Evolutionary conservation across 441 rosid genomes (phyloP).

Genomic region (Erysimum cheiri): DNA sequence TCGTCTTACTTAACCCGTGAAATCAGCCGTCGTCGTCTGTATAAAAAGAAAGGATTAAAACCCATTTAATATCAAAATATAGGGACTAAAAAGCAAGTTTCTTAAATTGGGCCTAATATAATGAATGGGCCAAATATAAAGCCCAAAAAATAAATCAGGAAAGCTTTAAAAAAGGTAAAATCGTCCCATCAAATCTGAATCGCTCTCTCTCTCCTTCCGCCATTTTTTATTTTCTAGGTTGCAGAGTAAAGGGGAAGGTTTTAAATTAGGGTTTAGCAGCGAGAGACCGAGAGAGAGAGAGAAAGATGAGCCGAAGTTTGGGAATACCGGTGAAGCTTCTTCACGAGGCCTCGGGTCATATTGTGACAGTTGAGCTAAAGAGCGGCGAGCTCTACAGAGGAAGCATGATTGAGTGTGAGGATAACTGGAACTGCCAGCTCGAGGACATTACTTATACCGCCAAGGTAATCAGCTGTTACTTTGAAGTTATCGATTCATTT

Average conservation of each 20-base stretch:
- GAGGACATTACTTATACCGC: conserved; percentile 93
- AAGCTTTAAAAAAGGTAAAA: not conserved
- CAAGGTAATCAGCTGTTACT: conserved; percentile 50
- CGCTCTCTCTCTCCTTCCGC: conserved; percentile 30
- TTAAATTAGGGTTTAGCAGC: conserved; percentile 55
- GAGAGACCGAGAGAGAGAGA: conserved; percentile 37
- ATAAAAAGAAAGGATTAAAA: not conserved
- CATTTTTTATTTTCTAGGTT: conserved; percentile 28
- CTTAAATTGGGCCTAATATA: not conserved
- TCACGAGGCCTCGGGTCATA: conserved; percentile 95
- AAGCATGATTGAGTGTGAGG: conserved; percentile 97
- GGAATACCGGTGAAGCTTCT: conserved; percentile 97
- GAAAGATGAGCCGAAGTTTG: conserved; percentile 89
- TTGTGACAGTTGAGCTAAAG: conserved; percentile 96
- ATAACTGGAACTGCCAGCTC: conserved; percentile 99
- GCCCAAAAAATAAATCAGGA: not conserved
- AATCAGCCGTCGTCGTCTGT: conserved; percentile 23
- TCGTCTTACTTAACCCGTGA: not conserved
- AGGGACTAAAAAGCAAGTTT: conserved; percentile 29
- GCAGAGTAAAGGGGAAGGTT: conserved; percentile 23
- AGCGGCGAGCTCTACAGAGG: conserved; percentile 98
- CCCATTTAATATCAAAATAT: conserved; percentile 2
- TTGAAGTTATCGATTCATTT: not conserved
- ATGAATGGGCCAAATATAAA: not conserved
- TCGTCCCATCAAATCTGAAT: not conserved